phyloP scores from a whole-genome alignment of 176 grass and related monocot genomes.

The Luzula sylvatica region DNA sequence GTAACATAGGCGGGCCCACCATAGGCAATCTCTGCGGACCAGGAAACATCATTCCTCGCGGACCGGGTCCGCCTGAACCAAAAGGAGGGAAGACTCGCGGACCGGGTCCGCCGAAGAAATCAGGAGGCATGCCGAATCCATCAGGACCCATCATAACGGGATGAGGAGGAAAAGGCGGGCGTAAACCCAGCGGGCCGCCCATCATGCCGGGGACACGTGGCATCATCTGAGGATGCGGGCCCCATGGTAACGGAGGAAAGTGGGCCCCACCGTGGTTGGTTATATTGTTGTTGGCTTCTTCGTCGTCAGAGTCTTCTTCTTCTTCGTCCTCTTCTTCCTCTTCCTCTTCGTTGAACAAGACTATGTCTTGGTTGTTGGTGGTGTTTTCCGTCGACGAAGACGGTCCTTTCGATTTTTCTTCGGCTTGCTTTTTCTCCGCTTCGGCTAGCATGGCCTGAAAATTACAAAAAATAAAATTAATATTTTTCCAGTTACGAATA shows the following conservation, averaged over 20 bases:
- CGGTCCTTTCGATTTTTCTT: conserved; percentile 91
- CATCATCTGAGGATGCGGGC: conserved; percentile 77
- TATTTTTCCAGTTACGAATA: not conserved
- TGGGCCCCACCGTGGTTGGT: conserved; percentile 46
- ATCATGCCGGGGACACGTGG: conserved; percentile 30
- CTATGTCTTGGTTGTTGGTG: conserved; percentile 84
- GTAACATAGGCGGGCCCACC: conserved; percentile 36
- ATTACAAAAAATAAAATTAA: not conserved
- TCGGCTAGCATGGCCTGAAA: conserved; percentile 71
- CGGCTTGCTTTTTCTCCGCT: conserved; percentile 71
- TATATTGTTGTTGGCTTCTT: conserved; percentile 25
- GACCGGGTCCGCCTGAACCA: conserved; percentile 66
- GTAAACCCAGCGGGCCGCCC: conserved; percentile 41
- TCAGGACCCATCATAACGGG: conserved; percentile 71
- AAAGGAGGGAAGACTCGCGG: conserved; percentile 62
- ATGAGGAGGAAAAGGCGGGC: conserved; percentile 32
- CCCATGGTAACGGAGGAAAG: conserved; percentile 80
- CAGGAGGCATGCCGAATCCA: conserved; percentile 49
- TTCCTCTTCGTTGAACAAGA: conserved; percentile 84
- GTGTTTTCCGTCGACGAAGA: conserved; percentile 28
- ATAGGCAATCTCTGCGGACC: conserved; percentile 44
- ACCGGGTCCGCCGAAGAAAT: no score
- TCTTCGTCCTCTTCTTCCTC: conserved; percentile 99
- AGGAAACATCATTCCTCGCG: conserved; percentile 76
- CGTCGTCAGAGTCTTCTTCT: conserved; percentile 62